These are phyloP conservation scores for Wickerhamiella hasegawae DNA, from an alignment of 805 yeast species.

Conservation along the genomic window DNA sequence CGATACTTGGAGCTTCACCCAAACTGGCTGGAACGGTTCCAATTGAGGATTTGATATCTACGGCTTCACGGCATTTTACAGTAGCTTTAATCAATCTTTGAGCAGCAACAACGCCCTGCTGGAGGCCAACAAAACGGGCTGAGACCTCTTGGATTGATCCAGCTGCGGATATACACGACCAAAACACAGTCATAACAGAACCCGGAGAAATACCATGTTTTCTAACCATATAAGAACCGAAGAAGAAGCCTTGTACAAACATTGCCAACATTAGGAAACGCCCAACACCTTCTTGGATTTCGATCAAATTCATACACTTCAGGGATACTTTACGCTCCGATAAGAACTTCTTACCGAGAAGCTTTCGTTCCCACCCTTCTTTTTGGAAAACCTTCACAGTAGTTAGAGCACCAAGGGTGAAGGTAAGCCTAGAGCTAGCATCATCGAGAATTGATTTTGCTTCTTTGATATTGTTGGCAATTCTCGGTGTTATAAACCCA, in stretches of 20 bases:
- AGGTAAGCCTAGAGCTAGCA: constrained; percentile 48
- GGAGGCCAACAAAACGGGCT: constrained; percentile 41
- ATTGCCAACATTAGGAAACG: constrained; percentile 46
- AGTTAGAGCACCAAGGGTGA: constrained; percentile 47
- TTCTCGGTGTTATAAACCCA: constrained; percentile 32
- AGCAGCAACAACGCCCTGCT: constrained; percentile 60
- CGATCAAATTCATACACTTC: constrained; percentile 28
- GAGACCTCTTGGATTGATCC: constrained; percentile 39
- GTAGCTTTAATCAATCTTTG: constrained; percentile 30
- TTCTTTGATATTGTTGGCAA: constrained; percentile 31
- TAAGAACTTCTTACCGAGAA: constrained; percentile 24
- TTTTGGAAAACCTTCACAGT: constrained; percentile 50
- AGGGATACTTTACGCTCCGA: constrained; percentile 28
- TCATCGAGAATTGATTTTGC: constrained; percentile 44
- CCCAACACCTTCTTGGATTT: constrained; percentile 40
- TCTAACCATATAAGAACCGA: constrained; percentile 55
- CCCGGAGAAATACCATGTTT: constrained; percentile 37
- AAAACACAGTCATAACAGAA: constrained; percentile 65
- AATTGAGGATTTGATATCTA: constrained; percentile 9
- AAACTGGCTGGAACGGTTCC: constrained; percentile 15
- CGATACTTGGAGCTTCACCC: constrained; percentile 1
- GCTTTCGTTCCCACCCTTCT: constrained; percentile 32
- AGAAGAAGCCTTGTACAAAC: constrained; percentile 90
- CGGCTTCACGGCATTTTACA: constrained; percentile 9
- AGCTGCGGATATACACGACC: constrained; percentile 64